phyloP scores from a whole-genome alignment of 345 rosid genomes.

The Salix purpurea region DNA sequence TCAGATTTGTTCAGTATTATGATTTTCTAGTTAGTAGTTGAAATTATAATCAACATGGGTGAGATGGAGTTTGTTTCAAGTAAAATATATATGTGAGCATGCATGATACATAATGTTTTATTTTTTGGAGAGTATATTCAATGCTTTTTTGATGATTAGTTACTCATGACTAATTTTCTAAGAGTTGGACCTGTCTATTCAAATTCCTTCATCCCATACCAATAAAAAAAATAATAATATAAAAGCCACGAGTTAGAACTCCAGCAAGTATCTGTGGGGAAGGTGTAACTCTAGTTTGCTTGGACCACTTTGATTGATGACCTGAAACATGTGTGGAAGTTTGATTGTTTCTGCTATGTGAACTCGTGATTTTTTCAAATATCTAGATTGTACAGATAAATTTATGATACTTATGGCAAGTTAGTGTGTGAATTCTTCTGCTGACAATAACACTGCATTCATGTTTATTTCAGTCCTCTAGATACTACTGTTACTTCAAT shows the following conservation, averaged over 20 bases:
- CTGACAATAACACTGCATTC: neutral
- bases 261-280: neutral
- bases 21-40: neutral
- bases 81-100: too few relatives aligned
- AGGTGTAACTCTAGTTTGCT: neutral
- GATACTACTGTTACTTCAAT: too few relatives aligned
- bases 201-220: too few relatives aligned
- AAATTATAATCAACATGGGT: neutral
- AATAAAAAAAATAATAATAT: too few relatives aligned
- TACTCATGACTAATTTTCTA: too few relatives aligned
- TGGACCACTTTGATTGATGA: neutral
- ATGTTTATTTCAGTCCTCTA: neutral
- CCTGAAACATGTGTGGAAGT: neutral
- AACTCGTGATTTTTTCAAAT: neutral
- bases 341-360: neutral
- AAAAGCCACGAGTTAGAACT: too few relatives aligned
- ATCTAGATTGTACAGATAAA: neutral
- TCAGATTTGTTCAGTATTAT: neutral
- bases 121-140: too few relatives aligned
- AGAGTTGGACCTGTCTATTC: too few relatives aligned
- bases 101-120: too few relatives aligned
- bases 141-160: too few relatives aligned
- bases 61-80: too few relatives aligned
- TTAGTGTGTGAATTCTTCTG: neutral
- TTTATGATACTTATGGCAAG: neutral